These are phyloP conservation scores for Tylopilus rubrobrunneus DNA, from an alignment of 768 basidiomycete species.

Conservation along the genomic window DNA sequence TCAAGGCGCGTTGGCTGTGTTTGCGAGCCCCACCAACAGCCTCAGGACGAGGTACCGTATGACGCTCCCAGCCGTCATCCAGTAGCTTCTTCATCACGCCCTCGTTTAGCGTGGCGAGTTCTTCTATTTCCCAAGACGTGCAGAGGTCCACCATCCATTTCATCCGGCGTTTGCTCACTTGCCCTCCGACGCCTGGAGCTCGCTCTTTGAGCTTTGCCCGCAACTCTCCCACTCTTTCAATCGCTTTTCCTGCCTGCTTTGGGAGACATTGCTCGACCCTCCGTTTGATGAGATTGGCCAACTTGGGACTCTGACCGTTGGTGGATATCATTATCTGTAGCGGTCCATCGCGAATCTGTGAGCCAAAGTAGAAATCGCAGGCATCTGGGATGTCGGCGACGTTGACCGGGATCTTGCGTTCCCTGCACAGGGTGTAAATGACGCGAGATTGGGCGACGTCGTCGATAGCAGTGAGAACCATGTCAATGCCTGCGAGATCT, in stretches of 20 bases:
- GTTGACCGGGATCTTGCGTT: slow-evolving; percentile 79
- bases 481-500: slow-evolving; percentile 70
- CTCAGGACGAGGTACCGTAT: slow-evolving; percentile 42
- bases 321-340: slow-evolving; percentile 96
- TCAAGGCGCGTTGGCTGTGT: slow-evolving; percentile 2
- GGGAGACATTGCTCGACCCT: slow-evolving; percentile 68
- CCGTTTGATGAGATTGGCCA: slow-evolving; percentile 79
- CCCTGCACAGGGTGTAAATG: slow-evolving; percentile 70
- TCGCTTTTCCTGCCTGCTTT: slow-evolving; percentile 67
- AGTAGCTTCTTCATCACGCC: slow-evolving; percentile 60
- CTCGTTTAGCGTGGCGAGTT: slow-evolving; percentile 70
- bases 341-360: slow-evolving; percentile 85
- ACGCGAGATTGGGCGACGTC: slow-evolving; percentile 64
- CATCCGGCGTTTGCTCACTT: slow-evolving; percentile 77
- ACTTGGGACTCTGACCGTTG: slow-evolving; percentile 86
- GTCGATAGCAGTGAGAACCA: slow-evolving; percentile 94
- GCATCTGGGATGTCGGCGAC: slow-evolving; percentile 93
- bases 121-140: slow-evolving; percentile 80
- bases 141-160: slow-evolving; percentile 88
- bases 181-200: slow-evolving; percentile 80
- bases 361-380: slow-evolving; percentile 99
- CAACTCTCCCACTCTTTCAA: slow-evolving; percentile 74
- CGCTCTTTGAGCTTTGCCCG: slow-evolving; percentile 69
- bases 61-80: slow-evolving; percentile 83
- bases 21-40: slow-evolving; percentile 35